Conservation (phyloP, 495 filamentous ascomycete species). For the Poronia punctata region DNA sequence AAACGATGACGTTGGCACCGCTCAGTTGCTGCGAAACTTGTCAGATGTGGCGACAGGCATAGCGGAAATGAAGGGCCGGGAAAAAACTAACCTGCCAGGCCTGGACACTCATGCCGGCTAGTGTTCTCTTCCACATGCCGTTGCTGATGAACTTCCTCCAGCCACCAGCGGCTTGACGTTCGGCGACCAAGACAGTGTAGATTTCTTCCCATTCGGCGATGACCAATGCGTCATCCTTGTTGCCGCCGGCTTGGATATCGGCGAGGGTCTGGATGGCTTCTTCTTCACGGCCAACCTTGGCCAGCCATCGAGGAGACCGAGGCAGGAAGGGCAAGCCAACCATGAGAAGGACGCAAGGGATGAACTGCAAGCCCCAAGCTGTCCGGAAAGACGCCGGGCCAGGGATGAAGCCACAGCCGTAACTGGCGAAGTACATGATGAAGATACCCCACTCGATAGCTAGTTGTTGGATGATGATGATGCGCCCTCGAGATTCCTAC, state of each 20-base stretch:
- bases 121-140: conserved; percentile 64
- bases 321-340: conserved; percentile 63
- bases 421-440: conserved; percentile 39
- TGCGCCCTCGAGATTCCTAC: conserved; percentile 42
- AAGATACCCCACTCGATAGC: conserved; percentile 67
- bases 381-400: conserved; percentile 62
- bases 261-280: conserved; percentile 63
- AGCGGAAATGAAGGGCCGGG: not conserved
- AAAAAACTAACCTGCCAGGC: conserved; percentile 30
- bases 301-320: conserved; percentile 66
- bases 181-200: conserved; percentile 48
- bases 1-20: conserved; percentile 64
- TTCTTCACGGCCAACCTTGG: conserved; percentile 58
- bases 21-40: conserved; percentile 58
- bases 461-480: conserved; percentile 70
- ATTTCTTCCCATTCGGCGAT: conserved; percentile 71
- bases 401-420: conserved; percentile 51
- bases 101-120: conserved; percentile 63
- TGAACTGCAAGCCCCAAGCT: conserved; percentile 66
- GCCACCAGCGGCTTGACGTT: conserved; percentile 44
- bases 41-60: conserved; percentile 29
- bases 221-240: conserved; percentile 59
- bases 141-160: conserved; percentile 56
- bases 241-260: conserved; percentile 58
- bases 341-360: conserved; percentile 59